These are phyloP conservation scores for Ophiostoma quercus DNA, from an alignment of 2,329 filamentous ascomycete genomes.

Conservation along the genomic window DNA sequence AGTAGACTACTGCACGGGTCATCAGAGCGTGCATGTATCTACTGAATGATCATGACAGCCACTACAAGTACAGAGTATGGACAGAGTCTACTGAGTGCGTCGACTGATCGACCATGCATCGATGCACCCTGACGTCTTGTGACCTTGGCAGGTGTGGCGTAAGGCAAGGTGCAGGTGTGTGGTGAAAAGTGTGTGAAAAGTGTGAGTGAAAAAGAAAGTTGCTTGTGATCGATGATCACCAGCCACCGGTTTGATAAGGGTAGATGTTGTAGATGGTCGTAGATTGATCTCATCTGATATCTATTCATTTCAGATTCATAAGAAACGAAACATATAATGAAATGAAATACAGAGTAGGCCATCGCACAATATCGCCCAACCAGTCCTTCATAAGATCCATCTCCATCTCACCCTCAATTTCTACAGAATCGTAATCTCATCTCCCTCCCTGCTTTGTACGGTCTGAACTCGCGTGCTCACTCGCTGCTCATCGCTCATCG, in stretches of 20 bases:
- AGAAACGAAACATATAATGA: no score
- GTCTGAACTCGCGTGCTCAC: not conserved
- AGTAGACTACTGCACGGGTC: no score
- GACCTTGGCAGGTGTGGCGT: not conserved
- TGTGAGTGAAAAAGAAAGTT: not conserved
- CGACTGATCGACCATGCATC: not conserved
- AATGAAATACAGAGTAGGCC: no score
- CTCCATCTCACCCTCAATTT: not conserved
- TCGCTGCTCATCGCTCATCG: no score
- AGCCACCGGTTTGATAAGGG: not conserved
- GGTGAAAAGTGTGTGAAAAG: not conserved
- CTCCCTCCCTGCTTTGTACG: not conserved
- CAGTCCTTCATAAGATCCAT: not conserved
- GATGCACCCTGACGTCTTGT: conserved; percentile 7
- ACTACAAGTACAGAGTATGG: not conserved
- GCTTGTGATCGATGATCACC: not conserved
- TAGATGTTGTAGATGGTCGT: not conserved
- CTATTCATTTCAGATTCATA: no score
- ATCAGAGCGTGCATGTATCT: no score
- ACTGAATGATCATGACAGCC: no score
- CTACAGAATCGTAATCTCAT: not conserved
- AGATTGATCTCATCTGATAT: no score
- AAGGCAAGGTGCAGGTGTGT: not conserved
- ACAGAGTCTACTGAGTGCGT: no score
- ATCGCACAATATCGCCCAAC: no score